Evolutionary conservation across 495 filamentous ascomycete species (phyloP).

Genomic region (Sporormia fimetaria): DNA sequence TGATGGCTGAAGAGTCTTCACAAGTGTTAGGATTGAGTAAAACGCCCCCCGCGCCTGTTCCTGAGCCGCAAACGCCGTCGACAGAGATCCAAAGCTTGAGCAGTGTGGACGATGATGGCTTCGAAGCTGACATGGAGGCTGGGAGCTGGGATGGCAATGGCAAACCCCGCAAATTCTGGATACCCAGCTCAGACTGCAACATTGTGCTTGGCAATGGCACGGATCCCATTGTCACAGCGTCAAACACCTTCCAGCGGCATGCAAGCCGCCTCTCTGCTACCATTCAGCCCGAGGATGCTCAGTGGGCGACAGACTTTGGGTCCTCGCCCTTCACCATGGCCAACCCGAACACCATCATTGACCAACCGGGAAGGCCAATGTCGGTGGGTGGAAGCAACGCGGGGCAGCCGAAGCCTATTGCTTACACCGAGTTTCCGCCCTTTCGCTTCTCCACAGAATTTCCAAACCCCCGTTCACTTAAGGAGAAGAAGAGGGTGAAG

Average conservation of each 20-base stretch:
- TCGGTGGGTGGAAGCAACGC: slow-evolving; percentile 27
- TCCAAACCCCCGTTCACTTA: slow-evolving; percentile 42
- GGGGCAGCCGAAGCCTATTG: slow-evolving; percentile 29
- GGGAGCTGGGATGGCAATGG: slow-evolving; percentile 43
- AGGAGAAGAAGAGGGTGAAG: slow-evolving; percentile 51
- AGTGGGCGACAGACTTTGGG: slow-evolving; percentile 42
- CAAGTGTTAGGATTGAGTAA: slow-evolving; percentile 38
- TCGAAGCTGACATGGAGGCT: slow-evolving; percentile 32
- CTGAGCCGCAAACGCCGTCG: too few species aligned
- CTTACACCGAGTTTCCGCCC: slow-evolving; percentile 46
- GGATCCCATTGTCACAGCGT: slow-evolving; percentile 35
- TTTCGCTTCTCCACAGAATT: slow-evolving; percentile 52
- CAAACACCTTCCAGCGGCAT: slow-evolving; percentile 33
- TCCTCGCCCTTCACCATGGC: slow-evolving; percentile 28
- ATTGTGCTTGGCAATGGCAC: slow-evolving; percentile 45
- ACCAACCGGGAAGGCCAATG: slow-evolving; percentile 22
- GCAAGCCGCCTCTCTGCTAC: slow-evolving; percentile 35
- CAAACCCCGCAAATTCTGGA: slow-evolving; percentile 46
- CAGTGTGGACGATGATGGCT: too few species aligned
- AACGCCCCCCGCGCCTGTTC: slow-evolving; percentile 25
- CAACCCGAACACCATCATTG: slow-evolving; percentile 16
- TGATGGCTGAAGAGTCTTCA: slow-evolving; percentile 43
- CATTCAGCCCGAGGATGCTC: slow-evolving; percentile 39
- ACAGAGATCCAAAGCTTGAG: too few species aligned
- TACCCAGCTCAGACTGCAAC: slow-evolving; percentile 46